Conservation (phyloP, 345 rosid genomes). For the Raphanus raphanistrum region DNA sequence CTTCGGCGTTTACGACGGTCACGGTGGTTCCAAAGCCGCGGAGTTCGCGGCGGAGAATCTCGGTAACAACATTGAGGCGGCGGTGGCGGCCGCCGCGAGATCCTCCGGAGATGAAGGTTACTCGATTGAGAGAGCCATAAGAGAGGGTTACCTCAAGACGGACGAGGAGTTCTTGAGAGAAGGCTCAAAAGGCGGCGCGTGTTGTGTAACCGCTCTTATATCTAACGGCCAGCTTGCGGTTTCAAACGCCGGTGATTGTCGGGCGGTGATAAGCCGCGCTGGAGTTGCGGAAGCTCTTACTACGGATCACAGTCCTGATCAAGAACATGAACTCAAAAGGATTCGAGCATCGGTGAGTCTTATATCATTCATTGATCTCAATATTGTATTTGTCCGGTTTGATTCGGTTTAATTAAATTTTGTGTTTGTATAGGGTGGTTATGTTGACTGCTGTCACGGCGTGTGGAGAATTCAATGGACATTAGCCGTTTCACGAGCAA, state of each 20-base stretch:
- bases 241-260: slow-evolving; percentile 86
- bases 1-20: slow-evolving; percentile 88
- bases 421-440: slow-evolving; percentile 50
- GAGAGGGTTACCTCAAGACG: slow-evolving; percentile 59
- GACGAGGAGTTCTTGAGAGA: slow-evolving; percentile 62
- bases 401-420: slow-evolving; percentile 2
- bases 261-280: slow-evolving; percentile 66
- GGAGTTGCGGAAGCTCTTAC: slow-evolving; percentile 85
- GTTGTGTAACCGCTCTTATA: slow-evolving; percentile 79
- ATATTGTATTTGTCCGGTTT: background rate
- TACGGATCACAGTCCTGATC: slow-evolving; percentile 70
- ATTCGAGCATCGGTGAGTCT: slow-evolving; percentile 62
- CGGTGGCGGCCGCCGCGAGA: slow-evolving; percentile 36
- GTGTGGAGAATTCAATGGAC: slow-evolving; percentile 90
- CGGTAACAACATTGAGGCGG: slow-evolving; percentile 49
- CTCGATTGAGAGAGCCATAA: slow-evolving; percentile 49
- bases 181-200: slow-evolving; percentile 65
- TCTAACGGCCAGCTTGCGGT: slow-evolving; percentile 54
- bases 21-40: slow-evolving; percentile 79
- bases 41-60: slow-evolving; percentile 70
- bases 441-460: slow-evolving; percentile 71
- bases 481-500: slow-evolving; percentile 79
- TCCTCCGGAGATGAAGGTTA: slow-evolving; percentile 39
- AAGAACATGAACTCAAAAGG: slow-evolving; percentile 58
- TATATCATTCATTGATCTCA: background rate